Conservation (phyloP, 2,329 filamentous ascomycete genomes). For the Orbilia blumenaviensis region DNA sequence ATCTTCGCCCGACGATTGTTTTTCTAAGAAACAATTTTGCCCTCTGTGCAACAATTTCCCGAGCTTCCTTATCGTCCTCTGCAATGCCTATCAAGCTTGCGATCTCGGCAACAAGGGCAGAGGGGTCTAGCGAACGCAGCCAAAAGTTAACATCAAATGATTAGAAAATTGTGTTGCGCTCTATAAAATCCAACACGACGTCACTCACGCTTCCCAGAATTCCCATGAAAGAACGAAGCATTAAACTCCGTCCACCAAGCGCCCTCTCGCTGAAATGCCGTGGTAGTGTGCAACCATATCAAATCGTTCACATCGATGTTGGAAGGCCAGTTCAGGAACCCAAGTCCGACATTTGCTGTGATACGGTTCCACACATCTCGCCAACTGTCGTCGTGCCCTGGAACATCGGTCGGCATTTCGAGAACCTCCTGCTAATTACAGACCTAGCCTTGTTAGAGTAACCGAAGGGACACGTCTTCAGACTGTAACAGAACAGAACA, state of each 20-base stretch:
- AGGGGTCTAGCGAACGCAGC: constrained; percentile 21
- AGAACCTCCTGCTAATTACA: neutral
- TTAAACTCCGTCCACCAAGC: constrained; percentile 46
- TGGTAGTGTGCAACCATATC: constrained; percentile 50
- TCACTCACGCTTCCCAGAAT: constrained; percentile 35
- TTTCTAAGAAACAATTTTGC: constrained; percentile 37
- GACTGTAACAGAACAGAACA: neutral
- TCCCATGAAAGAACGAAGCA: constrained; percentile 43
- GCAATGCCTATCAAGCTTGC: constrained; percentile 31
- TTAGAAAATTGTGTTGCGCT: neutral
- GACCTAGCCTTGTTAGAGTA: neutral
- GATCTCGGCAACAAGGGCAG: constrained; percentile 34
- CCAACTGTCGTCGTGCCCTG: constrained; percentile 43
- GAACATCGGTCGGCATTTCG: constrained; percentile 23
- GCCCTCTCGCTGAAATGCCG: constrained; percentile 26
- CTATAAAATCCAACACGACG: neutral
- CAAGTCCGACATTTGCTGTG: constrained; percentile 38
- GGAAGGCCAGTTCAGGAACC: constrained; percentile 40
- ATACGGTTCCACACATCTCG: constrained; percentile 47
- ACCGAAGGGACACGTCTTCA: neutral
- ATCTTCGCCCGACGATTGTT: constrained; percentile 37
- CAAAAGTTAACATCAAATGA: neutral
- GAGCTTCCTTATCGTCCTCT: constrained; percentile 45
- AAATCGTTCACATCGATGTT: constrained; percentile 34
- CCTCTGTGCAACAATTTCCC: constrained; percentile 21